These are phyloP conservation scores for Ceratonia siliqua DNA, from an alignment of 306 rosid genomes.

Conservation along the genomic window DNA sequence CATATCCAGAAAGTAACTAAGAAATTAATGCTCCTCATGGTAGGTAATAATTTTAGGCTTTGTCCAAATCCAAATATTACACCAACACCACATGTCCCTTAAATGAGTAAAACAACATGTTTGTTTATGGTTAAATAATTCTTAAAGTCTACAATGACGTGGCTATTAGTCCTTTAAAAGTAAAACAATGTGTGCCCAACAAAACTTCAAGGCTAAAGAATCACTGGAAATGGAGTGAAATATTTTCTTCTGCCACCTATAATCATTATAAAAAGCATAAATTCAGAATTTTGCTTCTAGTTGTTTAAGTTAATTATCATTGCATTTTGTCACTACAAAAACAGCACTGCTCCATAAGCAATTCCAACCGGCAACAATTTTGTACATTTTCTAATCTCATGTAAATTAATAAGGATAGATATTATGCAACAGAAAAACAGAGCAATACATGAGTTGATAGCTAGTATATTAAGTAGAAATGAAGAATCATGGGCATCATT, in stretches of 20 bases:
- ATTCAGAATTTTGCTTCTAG: background rate
- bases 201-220: background rate
- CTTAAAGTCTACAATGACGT: no score
- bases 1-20: background rate
- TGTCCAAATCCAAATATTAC: background rate
- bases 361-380: no score
- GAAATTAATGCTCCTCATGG: background rate
- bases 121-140: no score
- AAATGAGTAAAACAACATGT: no score
- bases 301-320: background rate
- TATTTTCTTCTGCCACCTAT: background rate
- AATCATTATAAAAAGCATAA: background rate
- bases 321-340: background rate
- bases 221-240: background rate
- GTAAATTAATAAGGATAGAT: no score
- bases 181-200: conserved; percentile 15
- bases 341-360: background rate
- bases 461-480: no score
- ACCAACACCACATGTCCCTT: background rate
- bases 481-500: no score
- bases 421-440: no score
- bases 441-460: no score
- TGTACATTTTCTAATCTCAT: no score
- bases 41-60: background rate
- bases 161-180: background rate